These are phyloP conservation scores for Buxus sempervirens DNA, from an alignment of 164 flowering plant genomes.

Conservation along the genomic window DNA sequence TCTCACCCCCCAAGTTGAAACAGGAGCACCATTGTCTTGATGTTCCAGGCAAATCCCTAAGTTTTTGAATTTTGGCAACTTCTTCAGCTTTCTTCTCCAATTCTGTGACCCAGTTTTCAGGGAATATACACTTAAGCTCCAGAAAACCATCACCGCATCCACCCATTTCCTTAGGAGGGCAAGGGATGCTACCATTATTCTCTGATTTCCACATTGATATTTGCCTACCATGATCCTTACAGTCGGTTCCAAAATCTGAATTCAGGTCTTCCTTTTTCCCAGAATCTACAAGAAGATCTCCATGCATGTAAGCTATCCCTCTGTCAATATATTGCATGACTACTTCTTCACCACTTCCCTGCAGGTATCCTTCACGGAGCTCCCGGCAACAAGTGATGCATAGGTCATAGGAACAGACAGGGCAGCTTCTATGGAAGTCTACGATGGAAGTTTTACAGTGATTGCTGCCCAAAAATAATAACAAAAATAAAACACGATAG, in stretches of 20 bases:
- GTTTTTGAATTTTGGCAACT: constrained; percentile 14
- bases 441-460: constrained; percentile 59
- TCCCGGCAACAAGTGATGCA: constrained; percentile 67
- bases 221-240: constrained; percentile 3
- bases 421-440: constrained; percentile 60
- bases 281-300: constrained; percentile 9
- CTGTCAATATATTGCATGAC: constrained; percentile 17
- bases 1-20: constrained; percentile 19
- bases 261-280: not conserved
- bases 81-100: constrained; percentile 51
- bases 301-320: constrained; percentile 47
- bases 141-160: constrained; percentile 49
- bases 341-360: constrained; percentile 27
- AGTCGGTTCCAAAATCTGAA: constrained; percentile 2
- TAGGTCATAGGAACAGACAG: constrained; percentile 51
- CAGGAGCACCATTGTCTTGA: constrained; percentile 37
- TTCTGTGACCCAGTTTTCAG: constrained; percentile 29
- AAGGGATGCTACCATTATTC: constrained; percentile 47
- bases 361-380: constrained; percentile 41
- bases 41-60: constrained; percentile 14
- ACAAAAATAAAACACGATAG: not conserved
- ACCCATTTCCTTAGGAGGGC: constrained; percentile 39
- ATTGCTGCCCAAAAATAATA: constrained; percentile 44
- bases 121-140: constrained; percentile 32
- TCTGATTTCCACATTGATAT: constrained; percentile 35